phyloP scores from a whole-genome alignment of 2,329 filamentous ascomycete genomes.

The Phialophora verrucosa region DNA sequence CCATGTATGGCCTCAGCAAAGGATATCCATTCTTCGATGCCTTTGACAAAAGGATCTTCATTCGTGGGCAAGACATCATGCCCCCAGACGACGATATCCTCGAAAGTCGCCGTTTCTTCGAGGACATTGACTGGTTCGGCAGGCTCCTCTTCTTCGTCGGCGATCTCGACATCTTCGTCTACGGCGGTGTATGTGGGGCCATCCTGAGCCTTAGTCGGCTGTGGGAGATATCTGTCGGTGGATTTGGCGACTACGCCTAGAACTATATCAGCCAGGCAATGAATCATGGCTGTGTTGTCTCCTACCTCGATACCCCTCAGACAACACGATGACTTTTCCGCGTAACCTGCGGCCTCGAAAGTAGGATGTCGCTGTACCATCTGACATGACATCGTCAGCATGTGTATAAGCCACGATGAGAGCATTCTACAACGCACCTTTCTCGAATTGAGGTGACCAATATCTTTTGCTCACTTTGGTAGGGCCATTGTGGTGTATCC shows the following conservation, averaged over 20 bases:
- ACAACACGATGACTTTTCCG: constrained; percentile 69
- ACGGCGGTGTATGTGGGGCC: constrained; percentile 23
- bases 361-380: constrained; percentile 64
- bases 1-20: constrained; percentile 70
- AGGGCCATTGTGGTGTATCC: constrained; percentile 77
- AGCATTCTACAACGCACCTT: constrained; percentile 45
- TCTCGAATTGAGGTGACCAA: constrained; percentile 67
- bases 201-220: constrained; percentile 18
- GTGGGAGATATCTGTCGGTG: constrained; percentile 38
- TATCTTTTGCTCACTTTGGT: constrained; percentile 68
- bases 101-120: constrained; percentile 70
- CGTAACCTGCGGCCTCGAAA: constrained; percentile 81
- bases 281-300: not conserved
- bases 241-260: constrained; percentile 64
- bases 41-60: constrained; percentile 73
- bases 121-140: constrained; percentile 61
- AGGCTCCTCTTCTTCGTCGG: constrained; percentile 52
- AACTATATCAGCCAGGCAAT: constrained; percentile 4
- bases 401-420: not conserved
- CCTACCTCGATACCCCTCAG: constrained; percentile 69
- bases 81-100: constrained; percentile 80
- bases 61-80: constrained; percentile 72
- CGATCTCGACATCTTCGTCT: constrained; percentile 41
- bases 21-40: constrained; percentile 79
- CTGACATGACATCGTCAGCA: constrained; percentile 45